Base-by-base conservation (phyloP, 257 asterid species). In the Penstemon davidsonii region DNA sequence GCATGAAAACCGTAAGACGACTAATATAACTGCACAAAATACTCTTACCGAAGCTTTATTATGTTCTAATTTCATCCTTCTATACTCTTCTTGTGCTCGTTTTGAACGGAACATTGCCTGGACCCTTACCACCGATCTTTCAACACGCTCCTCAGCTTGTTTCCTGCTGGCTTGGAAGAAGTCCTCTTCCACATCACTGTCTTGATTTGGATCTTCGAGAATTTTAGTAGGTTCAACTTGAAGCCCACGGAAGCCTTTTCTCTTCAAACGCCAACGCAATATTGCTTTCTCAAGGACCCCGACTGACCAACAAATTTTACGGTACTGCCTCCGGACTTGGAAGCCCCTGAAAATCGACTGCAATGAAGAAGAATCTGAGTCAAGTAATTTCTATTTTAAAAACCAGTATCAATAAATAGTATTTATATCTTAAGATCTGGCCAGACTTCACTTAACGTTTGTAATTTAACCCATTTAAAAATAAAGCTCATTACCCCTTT, bases 61-160 rank as follows among this genome's bases (percentile, higher is more conserved):
- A 76, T 84, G 83, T 42, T 82, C 96, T 69, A 83, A 10, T 78
- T 94, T 94, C 95, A 94, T 88, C 86, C 96, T 88, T 59, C 96
- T 77, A 70, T 91, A 94, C 66, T 82, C 96, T 80, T 91, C 96
- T 69, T 94, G 99, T 47, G 97, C 97, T 66, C 62, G 86, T 76
- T 81, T 94, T 1, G 99, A 94, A 46, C 97, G 97, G 66, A 94
- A 88, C 96, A 94, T 82, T 18, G 99, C 96, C 75, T 94, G 99
- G 47, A 94, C 99, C 52, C 82, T 82, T 6, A 88, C 84, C 52
- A 94, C 99, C 56, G 97, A 88, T 76, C 96, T 81, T 83, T 94
- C 97, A 1, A 91, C 93, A 44, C 99, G 99, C 72, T 88, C 96
- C 81, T 91, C 99, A 0, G 99, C 99, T 81, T 87, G 97, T 74